Base-by-base conservation (phyloP, 306 rosid genomes). In the Oemleria cerasiformis region DNA sequence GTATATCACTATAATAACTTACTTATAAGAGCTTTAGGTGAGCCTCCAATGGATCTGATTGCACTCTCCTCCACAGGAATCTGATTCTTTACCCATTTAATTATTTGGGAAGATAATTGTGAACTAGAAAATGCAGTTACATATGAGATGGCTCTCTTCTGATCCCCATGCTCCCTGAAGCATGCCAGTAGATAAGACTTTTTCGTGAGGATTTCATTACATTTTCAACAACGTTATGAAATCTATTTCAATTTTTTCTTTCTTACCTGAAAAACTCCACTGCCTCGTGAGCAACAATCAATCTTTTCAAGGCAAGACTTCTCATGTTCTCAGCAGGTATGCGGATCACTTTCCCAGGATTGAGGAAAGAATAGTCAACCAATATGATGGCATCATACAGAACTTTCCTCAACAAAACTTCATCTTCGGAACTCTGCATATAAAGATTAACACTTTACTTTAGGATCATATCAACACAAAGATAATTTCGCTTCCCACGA, bases 341-440 rank as follows among this genome's bases (percentile, higher is more conserved):
- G 61, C 65, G 15, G 40, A 55, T 42, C 16, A 70, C 70, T 75
- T 65, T 80, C 73, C 70, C 82, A 38, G 77, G 76, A 67, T 77
- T 77, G 39, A 86, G 76, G 79, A 81, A 88, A 59, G 96, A 80
- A 77, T 88, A 92, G 8, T 88, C 98, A 39, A 81, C 96, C 83
- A 90, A 80, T 77, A 92, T 73, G 54, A 88, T 45, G 59, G 81
- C 88, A 84, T 92, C 97, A 74, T 72, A 85, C 21, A 92, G 66
- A 83, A 88, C 82, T 80, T 85, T 83, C 80, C 88, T 86, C 48
- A 86, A 76, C 65, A 87, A 62, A 75, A 73, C 53, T 82, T 88
- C 90, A 64, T 78, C 92, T 73, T 83, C 90, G 65, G 85, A 79
- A 48, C 86, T 84, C 98, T 92, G 90, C 88, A 74, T 8, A 71